Evolutionary conservation across 805 yeast species (phyloP), one percentile per base, ranked within the genome.

Genomic region (Candida corydali): DNA sequence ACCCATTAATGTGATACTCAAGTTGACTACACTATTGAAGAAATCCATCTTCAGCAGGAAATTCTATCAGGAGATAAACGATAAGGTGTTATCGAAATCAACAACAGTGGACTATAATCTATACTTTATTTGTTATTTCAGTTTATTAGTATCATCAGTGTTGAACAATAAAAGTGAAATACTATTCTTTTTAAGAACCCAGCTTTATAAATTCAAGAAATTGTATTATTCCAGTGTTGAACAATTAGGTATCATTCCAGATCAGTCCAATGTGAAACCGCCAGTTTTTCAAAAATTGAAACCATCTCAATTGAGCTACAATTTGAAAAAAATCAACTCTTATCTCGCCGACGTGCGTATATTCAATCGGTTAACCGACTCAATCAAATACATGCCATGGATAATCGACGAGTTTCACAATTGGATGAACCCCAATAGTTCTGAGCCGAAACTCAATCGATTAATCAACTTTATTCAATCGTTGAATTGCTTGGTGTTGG

Each of bases 321-420:
- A 64, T 45, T 55, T 67, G 33, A 61, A 63, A 35, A 45, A 50
- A 1, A 51, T 65, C 14, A 62, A 66, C 14, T 47, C 61, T 2
- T 67, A 67, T 45, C 36, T 67, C 7, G 49, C 71, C 3, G 73
- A 67, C 41, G 45, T 65, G 3, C 55, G 73, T 23, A 67, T 67
- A 29, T 67, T 67, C 54, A 61, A 61, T 47, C 51, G 73, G 34
- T 51, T 67, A 38, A 58, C 65, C 4, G 71, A 65, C 14, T 50
- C 69, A 18, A 55, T 67, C 38, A 64, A 64, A 47, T 65, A 65
- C 41, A 56, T 60, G 55, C 73, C 73, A 4, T 67, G 73, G 73
- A 54, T 65, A 14, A 54, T 65, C 12, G 70, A 61, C 39, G 72
- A 65, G 46, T 61, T 45, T 39, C 61, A 63, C 1, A 37, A 50